Evolutionary conservation across 2,329 filamentous ascomycete species (phyloP).

Genomic region (Phialophora tarda): DNA sequence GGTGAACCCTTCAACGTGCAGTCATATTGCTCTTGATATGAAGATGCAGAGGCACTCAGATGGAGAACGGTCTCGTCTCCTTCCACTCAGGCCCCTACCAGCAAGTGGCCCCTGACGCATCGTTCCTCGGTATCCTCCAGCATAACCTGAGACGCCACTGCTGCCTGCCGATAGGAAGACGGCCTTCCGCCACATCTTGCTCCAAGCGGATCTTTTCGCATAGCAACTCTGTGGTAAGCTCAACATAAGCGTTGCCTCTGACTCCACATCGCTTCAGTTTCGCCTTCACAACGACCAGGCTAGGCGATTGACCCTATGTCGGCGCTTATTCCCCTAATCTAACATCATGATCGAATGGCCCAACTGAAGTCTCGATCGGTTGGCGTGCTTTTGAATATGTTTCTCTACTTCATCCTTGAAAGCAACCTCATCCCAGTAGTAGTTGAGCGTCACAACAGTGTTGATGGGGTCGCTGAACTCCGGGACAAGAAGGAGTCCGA

Average conservation of each 20-base stretch:
- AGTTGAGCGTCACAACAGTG: conserved; percentile 34
- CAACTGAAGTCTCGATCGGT: conserved; percentile 23
- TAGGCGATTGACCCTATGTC: background rate
- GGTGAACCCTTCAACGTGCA: no score
- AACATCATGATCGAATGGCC: conserved; percentile 4
- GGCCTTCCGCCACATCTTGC: background rate
- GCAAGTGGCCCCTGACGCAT: background rate
- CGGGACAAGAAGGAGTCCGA: conserved; percentile 44
- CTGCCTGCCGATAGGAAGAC: background rate
- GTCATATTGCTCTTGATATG: no score
- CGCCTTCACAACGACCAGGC: background rate
- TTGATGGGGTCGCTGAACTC: conserved; percentile 44
- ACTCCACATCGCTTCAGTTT: background rate
- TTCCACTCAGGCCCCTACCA: background rate
- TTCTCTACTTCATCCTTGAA: conserved; percentile 35
- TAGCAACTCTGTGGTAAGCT: background rate
- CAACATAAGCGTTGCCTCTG: background rate
- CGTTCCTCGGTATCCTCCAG: no score
- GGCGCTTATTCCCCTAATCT: background rate
- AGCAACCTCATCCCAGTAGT: conserved; percentile 37
- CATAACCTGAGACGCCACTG: background rate
- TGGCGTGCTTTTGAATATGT: conserved; percentile 35
- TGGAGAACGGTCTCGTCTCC: no score
- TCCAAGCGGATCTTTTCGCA: background rate
- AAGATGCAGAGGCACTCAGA: no score